Evolutionary conservation across 108 stramenopile species (phyloP), one percentile per base, ranked within the genome.

Genomic region (Skeletonema costatum): DNA sequence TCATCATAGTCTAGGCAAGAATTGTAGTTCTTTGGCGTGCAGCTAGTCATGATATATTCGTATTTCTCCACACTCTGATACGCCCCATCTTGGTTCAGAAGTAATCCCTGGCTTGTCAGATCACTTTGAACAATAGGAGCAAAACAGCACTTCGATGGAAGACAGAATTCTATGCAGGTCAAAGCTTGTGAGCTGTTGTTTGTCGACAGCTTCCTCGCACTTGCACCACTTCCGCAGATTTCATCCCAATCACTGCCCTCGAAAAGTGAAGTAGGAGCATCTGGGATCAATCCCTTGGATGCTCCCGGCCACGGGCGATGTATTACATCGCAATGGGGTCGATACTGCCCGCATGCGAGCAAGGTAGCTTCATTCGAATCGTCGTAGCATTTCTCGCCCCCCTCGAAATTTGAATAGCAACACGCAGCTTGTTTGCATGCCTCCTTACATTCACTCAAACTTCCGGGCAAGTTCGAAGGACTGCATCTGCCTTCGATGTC

Each of bases 351-450:
- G 21, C 70, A 71, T 41, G 58, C 60, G 9, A 32, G 53, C 5
- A 69, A 51, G 7, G 51, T 17, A 14, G 51, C 19, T 12, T 31
- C 32, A 41, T 71, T 39, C n/a, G 58, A 14, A 19, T 71, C 60
- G 16, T 71, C 60, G 33, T 31, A 71, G 11, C 70, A 71, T 60
- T 59, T 60, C 31, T 71, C 39, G 2, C 59, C 70, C 36, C 59
- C 70, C 36, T 59, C 30, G 29, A 60, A 60, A 29, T 60, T 29
- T 16, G 70, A 41, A 60, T 71, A 71, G 30, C 70, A 71, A 30
- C 70, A 71, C 29, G 70, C 70, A 4, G 53, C 53, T 8, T 19
- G 25, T 3, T 0, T 9, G 25, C 53, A 56, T 11, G 53, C 53
- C 25, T 56, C 25, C 53, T 25, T 2, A 29, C 53, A 56, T 5